These are phyloP conservation scores for Puccinia novopanici DNA, from an alignment of 1,284 basidiomycete genomes.

Conservation along the genomic window DNA sequence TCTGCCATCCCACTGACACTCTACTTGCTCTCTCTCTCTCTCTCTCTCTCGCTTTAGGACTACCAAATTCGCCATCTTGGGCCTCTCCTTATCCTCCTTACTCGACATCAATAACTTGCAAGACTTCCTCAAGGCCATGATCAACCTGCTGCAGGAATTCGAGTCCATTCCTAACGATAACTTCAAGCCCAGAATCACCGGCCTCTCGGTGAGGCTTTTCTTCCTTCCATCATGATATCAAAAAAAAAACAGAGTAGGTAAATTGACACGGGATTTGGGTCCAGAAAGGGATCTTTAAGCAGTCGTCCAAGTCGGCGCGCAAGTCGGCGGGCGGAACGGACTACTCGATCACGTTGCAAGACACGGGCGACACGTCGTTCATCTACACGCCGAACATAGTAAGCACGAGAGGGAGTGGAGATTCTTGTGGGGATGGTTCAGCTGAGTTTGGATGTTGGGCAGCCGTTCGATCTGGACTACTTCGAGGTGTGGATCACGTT, in stretches of 20 bases:
- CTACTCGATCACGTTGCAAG: constrained; percentile 67
- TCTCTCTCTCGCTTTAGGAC: constrained; percentile 66
- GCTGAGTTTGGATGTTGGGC: background rate
- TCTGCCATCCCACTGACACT: too few species aligned
- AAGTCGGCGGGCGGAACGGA: constrained; percentile 66
- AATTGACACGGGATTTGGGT: too few species aligned
- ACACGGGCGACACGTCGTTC: constrained; percentile 69
- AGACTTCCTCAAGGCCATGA: constrained; percentile 73
- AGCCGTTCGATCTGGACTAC: constrained; percentile 83
- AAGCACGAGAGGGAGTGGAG: too few species aligned
- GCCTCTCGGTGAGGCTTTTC: constrained; percentile 49
- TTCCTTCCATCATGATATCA: too few species aligned
- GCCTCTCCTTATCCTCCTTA: constrained; percentile 74
- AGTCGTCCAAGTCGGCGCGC: constrained; percentile 64
- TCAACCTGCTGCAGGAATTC: constrained; percentile 73
- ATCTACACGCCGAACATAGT: constrained; percentile 71
- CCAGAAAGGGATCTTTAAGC: constrained; percentile 62
- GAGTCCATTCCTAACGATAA: constrained; percentile 74
- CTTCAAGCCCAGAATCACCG: constrained; percentile 75
- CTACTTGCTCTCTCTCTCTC: too few species aligned
- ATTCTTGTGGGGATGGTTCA: too few species aligned
- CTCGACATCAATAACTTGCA: constrained; percentile 70
- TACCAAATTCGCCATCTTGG: constrained; percentile 74
- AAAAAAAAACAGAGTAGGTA: too few species aligned
- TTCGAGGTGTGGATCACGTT: constrained; percentile 80